phyloP scores from a whole-genome alignment of 805 yeast species.

The Schwanniomyces occidentalis region DNA sequence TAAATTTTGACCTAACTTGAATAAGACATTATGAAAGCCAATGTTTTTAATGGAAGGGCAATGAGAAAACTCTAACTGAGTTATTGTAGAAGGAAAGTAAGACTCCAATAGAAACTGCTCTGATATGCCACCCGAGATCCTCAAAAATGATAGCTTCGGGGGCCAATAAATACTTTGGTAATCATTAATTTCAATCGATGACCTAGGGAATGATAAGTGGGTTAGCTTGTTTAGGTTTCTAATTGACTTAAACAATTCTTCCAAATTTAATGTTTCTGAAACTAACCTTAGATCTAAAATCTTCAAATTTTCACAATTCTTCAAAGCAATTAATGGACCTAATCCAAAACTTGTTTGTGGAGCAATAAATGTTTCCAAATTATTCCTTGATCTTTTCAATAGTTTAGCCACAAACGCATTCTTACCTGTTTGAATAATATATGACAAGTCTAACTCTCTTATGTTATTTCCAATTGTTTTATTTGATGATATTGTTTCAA shows the following conservation, averaged over 20 bases:
- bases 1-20: slow-evolving; percentile 65
- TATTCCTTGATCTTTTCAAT: slow-evolving; percentile 70
- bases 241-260: slow-evolving; percentile 77
- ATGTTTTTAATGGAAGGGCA: slow-evolving; percentile 76
- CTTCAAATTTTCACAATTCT: slow-evolving; percentile 63
- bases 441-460: slow-evolving; percentile 66
- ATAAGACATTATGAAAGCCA: slow-evolving; percentile 62
- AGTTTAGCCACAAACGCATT: slow-evolving; percentile 86
- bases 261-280: slow-evolving; percentile 84
- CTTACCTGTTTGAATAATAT: slow-evolving; percentile 86
- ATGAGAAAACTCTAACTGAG: slow-evolving; percentile 75
- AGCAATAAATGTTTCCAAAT: slow-evolving; percentile 71
- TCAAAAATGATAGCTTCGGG: slow-evolving; percentile 62
- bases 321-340: slow-evolving; percentile 81
- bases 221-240: slow-evolving; percentile 61
- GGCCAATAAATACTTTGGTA: slow-evolving; percentile 72
- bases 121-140: slow-evolving; percentile 87
- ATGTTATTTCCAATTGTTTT: slow-evolving; percentile 60
- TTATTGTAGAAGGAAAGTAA: slow-evolving; percentile 70
- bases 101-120: slow-evolving; percentile 73
- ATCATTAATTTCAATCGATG: slow-evolving; percentile 71
- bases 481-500: slow-evolving; percentile 58
- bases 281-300: slow-evolving; percentile 80
- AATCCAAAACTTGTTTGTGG: slow-evolving; percentile 95
- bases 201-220: slow-evolving; percentile 82